Evolutionary conservation across 73 alveolate species (phyloP), one percentile per base, ranked within the genome.

Genomic region (Tetrahymena elliotti): DNA sequence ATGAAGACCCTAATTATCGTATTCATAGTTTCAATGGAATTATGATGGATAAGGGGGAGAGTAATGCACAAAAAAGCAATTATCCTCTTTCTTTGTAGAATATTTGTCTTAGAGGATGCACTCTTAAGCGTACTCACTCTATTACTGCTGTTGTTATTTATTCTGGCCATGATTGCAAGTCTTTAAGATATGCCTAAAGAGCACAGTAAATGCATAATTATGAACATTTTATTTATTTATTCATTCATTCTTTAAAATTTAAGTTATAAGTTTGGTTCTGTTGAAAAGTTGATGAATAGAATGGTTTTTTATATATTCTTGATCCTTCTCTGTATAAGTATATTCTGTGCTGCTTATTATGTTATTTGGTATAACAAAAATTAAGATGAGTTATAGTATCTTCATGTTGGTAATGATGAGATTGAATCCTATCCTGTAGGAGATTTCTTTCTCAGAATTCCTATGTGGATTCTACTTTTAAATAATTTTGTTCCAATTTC

Each of bases 151-250:
- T 98, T 52, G 98, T 97, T 15, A 97, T 98, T 4, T 98, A 98
- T 94, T 97, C 99, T 82, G 99, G 99, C 13, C 98, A 96, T 98
- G 98, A 98, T 82, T 97, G 99, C 27, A 98, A 98, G 96, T 98
- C 98, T 83, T 97, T 98, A 97, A 96, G 95, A 97, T 98, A 98
- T 95, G 96, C 98, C 41, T 97, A 97, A 94, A 96, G 97, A 96
- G 97, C 37, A 68, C 88, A 68, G 88, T 68, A 68, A 68, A 53
- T 53, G 88, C 94, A 93, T 93, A 95, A 96, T 93, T 96, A 97
- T n/a, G n/a, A 41, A 47, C 20, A 93, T 96, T 95, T 94, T 97
- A 96, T 94, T 94, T 84, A 95, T 83, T 93, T 95, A 93, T 27
- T 95, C 93, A 84, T 95, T 96, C 84, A 94, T 95, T 33, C 94